Conservation (phyloP, 2,329 filamentous ascomycete genomes). For the Helotiales sp. region DNA sequence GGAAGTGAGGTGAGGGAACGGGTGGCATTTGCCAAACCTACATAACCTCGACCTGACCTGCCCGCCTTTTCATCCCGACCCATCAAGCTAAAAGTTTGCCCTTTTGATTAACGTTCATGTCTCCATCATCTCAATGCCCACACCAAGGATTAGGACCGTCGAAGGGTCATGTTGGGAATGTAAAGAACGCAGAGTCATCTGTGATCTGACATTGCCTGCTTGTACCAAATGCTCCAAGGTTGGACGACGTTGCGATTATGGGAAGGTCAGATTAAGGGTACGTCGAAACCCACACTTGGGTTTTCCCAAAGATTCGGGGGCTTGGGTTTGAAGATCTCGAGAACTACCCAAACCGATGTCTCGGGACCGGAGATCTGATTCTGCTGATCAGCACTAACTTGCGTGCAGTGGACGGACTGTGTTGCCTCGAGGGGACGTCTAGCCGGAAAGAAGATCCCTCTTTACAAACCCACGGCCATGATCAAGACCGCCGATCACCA, state of each 20-base stretch:
- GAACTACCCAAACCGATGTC: background rate
- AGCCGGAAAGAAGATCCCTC: conserved; percentile 41
- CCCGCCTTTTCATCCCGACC: no score
- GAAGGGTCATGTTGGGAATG: conserved; percentile 53
- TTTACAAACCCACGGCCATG: conserved; percentile 38
- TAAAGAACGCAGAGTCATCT: conserved; percentile 52
- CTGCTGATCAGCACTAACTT: background rate
- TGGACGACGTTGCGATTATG: conserved; percentile 45
- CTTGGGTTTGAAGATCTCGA: background rate
- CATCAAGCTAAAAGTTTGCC: no score
- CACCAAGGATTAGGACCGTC: conserved; percentile 40
- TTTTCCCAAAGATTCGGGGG: background rate
- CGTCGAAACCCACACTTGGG: background rate
- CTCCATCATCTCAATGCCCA: conserved; percentile 30
- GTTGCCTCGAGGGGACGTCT: conserved; percentile 45
- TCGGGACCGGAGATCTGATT: background rate
- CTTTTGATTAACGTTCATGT: conserved; percentile 26
- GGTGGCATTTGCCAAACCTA: conserved; percentile 4
- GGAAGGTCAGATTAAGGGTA: conserved; percentile 45
- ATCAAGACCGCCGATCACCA: conserved; percentile 39
- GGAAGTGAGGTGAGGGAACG: background rate
- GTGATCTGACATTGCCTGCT: conserved; percentile 47
- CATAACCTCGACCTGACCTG: conserved; percentile 2
- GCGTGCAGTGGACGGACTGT: conserved; percentile 46
- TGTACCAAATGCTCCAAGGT: conserved; percentile 47